Percentiles rank a stretch among this genome's conserved stretches.
These are phyloP conservation scores for Cucumis variabilis DNA, from an alignment of 331 rosid genomes.

Conservation along the genomic window DNA sequence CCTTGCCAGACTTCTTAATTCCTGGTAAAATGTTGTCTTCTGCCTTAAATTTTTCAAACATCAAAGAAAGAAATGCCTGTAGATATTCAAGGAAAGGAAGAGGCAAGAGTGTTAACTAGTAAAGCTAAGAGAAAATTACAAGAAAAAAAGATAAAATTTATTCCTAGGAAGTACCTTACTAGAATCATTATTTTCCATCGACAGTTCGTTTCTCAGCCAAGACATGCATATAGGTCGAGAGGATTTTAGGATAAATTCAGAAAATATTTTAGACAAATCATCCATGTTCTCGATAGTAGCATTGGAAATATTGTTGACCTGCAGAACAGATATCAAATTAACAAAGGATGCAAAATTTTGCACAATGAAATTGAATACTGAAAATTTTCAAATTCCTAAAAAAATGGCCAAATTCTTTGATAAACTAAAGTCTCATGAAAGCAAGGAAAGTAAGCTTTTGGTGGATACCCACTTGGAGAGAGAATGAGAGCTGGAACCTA, in stretches of 20 bases:
- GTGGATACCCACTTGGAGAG: not conserved
- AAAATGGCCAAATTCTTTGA: not conserved
- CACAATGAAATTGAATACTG: not conserved
- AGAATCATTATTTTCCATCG: conserved; percentile 48
- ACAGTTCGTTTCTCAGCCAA: conserved; percentile 84
- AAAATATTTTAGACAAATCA: conserved; percentile 58
- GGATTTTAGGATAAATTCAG: conserved; percentile 62
- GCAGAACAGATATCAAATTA: conserved; percentile 34
- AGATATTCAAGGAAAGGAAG: conserved; percentile 26
- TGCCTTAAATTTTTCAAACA: conserved; percentile 64
- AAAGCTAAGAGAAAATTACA: conserved; percentile 16
- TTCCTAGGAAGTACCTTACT: conserved; percentile 56
- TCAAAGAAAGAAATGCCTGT: conserved; percentile 65
- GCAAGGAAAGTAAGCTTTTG: not conserved
- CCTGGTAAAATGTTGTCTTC: conserved; percentile 65
- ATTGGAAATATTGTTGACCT: conserved; percentile 70
- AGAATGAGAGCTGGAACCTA: not conserved
- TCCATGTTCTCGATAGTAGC: conserved; percentile 46
- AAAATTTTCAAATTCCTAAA: not conserved
- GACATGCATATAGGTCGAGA: conserved; percentile 61
- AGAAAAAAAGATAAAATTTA: conserved; percentile 8
- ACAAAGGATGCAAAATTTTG: not conserved
- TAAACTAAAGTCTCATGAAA: not conserved
- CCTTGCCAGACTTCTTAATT: conserved; percentile 90
- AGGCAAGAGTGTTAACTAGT: conserved; percentile 31